Evolutionary conservation across 495 filamentous ascomycete genomes (phyloP), one percentile per base, ranked within the genome.

Genomic region (Neurospora cerealis): DNA sequence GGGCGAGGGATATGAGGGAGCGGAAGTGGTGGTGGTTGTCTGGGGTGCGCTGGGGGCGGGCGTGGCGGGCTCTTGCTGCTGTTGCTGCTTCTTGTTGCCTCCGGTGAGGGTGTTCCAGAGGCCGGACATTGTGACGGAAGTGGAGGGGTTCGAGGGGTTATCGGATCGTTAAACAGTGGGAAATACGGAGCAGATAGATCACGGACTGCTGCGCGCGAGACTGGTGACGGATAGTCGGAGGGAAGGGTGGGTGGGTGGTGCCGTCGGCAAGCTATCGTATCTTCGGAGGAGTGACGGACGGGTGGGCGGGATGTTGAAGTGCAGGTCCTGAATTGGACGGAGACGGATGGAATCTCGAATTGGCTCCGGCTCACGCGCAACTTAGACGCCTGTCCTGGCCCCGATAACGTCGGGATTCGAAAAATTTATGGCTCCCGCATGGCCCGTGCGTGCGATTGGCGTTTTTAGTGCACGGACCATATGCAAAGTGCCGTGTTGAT

Each of bases 21-120:
- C 79, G 76, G 81, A 75, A 44, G 85, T 77, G 54, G 85, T 76
- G n/a, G 83, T 72, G 75, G 85, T 62, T 24, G 24, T 44, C 42
- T 38, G 71, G 32, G 41, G 19, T 71, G 79, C 73, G 66, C 78
- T 74, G 24, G 48, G 70, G 74, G 78, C 21, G 74, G 78, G 72
- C 46, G 76, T 75, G 41, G 80, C 70, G 17, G 81, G 74, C 41
- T 77, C 77, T 66, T 66, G 54, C 15, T 66, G 54, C 54, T 62
- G 24, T 21, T 62, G 54, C 54, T 66, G 54, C 54, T 66, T 66
- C 54, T 66, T 66, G 54, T 94, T 96, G 82, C 91, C 90, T 76
- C 94, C 95, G 21, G 93, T 91, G 79, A 98, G 85, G 60, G 91
- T 89, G 80, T 96, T 93, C 95, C 94, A 98, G 81, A 96, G 88